Evolutionary conservation across 2,329 filamentous ascomycete species (phyloP), one percentile per base, ranked within the genome.

Genomic region (Davidsoniella neocaledoniae): DNA sequence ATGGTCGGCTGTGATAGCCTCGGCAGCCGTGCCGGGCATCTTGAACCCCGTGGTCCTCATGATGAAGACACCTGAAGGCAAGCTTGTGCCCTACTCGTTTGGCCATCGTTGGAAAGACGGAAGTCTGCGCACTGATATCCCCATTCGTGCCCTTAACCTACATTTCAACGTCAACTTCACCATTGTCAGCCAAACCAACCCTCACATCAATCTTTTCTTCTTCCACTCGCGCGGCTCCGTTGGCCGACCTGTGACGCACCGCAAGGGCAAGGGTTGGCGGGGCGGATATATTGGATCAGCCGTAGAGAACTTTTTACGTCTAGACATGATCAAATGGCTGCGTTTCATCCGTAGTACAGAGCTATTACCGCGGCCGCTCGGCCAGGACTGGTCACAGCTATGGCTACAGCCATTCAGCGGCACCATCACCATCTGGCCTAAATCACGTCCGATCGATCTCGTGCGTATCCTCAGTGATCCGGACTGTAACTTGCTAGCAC

Each of bases 51-150:
- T 93, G 2, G 90, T 98, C 1, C 77, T 98, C 6, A 85, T 86
- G 70, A 88, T 94, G 71, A 94, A 94, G 67, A 83, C 75, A 48
- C 71, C 73, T 16, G 76, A 87, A 53, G 88, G 87, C 1, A 79
- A 71, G 2, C 70, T 98, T 3, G 77, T 79, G 0, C 91, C 91
- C 0, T 98, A 94, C 64, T 93, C 86, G 0, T 98, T 98, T 61
- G 91, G 91, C 0, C 88, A 96, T 69, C 96, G 96, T 66, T 98
- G 91, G 91, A 98, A 98, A 65, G 91, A 98, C 62, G 91, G 91
- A 48, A 91, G 83, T 57, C 68, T 98, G 49, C 77, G 91, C 37
- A 98, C 91, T 1, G 91, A 98, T 60, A 95, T 98, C 25, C 91
- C 91, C 0, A 77, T 98, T 59, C 91, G 90, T 64, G 83, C 88